A percentile compares a stretch with the other conserved stretches of the same genome.
phyloP scores from a whole-genome alignment of 768 basidiomycete genomes.

The Boletus vinaceobasis region DNA sequence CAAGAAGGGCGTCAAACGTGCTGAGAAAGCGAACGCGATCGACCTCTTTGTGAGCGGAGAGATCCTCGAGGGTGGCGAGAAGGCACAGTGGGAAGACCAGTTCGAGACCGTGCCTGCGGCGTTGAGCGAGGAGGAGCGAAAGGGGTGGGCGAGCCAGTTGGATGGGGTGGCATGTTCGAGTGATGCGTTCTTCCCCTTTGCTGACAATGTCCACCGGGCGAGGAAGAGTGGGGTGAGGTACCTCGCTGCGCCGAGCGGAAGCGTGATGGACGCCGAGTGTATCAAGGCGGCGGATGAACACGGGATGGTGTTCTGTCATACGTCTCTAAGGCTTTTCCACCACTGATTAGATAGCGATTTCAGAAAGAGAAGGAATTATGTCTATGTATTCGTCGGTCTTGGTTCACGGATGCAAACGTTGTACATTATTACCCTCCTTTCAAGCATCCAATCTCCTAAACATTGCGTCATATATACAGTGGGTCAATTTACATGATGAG shows the following conservation, averaged over 20 bases:
- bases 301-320: conserved; percentile 88
- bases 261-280: conserved; percentile 96
- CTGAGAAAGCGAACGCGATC: conserved; percentile 98
- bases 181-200: conserved; percentile 99
- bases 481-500: background rate
- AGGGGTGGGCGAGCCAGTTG: conserved; percentile 68
- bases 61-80: conserved; percentile 83
- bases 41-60: conserved; percentile 94
- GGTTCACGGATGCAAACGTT: background rate
- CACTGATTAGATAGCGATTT: conserved; percentile 42
- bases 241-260: conserved; percentile 87
- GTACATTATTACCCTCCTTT: background rate
- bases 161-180: conserved; percentile 90
- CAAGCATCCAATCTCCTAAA: background rate
- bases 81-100: conserved; percentile 83
- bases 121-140: conserved; percentile 67
- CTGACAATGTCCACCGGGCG: conserved; percentile 95
- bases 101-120: conserved; percentile 72
- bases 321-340: conserved; percentile 84
- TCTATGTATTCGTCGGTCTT: conserved; percentile 2
- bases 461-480: background rate
- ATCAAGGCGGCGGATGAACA: conserved; percentile 96
- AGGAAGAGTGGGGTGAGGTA: conserved; percentile 90
- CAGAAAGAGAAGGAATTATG: background rate
- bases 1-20: conserved; percentile 96